Evolutionary conservation across 208 protist species (phyloP).

Genomic region (Wallacemonas rigidus): DNA sequence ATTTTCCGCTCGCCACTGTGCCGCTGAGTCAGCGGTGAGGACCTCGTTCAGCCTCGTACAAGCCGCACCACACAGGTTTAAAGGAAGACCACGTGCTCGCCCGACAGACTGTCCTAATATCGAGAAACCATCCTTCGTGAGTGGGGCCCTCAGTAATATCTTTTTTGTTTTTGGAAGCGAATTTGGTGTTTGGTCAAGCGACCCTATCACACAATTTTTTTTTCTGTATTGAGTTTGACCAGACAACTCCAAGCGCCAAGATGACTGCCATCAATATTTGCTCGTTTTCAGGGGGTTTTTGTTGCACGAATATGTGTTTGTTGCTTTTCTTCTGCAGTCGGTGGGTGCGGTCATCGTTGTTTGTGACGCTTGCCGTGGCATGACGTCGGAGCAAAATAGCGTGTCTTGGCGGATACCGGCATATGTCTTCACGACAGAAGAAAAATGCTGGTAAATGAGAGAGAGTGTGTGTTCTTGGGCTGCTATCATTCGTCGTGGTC

Average conservation of each 20-base stretch:
- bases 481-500: no score
- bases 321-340: slow-evolving; percentile 14
- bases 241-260: slow-evolving; percentile 8
- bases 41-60: no score
- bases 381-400: no score
- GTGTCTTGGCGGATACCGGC: no score
- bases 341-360: neutral
- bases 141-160: neutral
- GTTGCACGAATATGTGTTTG: neutral
- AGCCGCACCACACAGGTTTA: no score
- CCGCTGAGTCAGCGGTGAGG: no score
- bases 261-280: neutral
- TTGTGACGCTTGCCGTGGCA: no score
- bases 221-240: neutral
- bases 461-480: no score
- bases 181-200: neutral
- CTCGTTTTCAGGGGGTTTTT: neutral
- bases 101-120: neutral
- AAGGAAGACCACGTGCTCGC: neutral
- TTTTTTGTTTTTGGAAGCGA: neutral
- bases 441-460: no score
- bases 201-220: neutral
- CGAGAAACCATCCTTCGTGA: no score
- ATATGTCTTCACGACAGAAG: no score
- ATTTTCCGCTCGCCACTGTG: no score